These are phyloP conservation scores for Colletotrichum sp. DNA, from an alignment of 2,329 filamentous ascomycete species.

Conservation along the genomic window DNA sequence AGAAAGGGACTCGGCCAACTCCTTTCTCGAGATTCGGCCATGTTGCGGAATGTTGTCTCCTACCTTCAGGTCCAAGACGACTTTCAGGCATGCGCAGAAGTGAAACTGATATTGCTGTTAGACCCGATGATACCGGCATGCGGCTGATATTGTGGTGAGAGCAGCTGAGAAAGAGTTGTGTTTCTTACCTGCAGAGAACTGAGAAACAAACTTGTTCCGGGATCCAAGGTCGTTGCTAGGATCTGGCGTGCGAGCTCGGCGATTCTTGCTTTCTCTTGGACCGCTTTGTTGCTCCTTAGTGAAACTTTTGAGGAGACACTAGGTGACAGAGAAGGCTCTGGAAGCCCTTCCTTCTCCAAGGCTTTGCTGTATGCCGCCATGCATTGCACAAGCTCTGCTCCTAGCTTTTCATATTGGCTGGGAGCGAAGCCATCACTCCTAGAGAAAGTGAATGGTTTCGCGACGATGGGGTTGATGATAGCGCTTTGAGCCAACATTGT, in stretches of 20 bases:
- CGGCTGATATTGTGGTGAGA: neutral
- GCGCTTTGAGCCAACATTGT: neutral
- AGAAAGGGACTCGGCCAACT: neutral
- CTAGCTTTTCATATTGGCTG: neutral
- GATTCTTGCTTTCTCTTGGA: neutral
- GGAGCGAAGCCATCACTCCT: neutral
- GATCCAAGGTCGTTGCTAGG: neutral
- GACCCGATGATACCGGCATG: neutral
- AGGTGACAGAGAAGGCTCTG: neutral
- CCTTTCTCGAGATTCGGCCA: neutral
- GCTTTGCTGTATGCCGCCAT: neutral
- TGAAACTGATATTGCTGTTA: neutral
- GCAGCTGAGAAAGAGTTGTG: rapidly evolving
- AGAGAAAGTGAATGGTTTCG: neutral
- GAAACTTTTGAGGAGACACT: rapidly evolving
- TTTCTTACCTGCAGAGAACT: neutral
- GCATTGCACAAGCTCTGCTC: neutral
- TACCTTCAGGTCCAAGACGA: neutral
- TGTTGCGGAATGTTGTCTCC: neutral
- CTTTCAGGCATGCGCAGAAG: neutral
- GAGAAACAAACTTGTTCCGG: neutral
- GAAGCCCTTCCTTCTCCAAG: neutral
- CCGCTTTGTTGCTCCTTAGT: neutral
- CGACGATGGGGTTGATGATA: neutral
- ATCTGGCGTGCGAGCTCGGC: neutral